These are phyloP conservation scores for Nowakowskiella sp. DNA, from an alignment of 192 early-diverging fungal species.

Conservation along the genomic window DNA sequence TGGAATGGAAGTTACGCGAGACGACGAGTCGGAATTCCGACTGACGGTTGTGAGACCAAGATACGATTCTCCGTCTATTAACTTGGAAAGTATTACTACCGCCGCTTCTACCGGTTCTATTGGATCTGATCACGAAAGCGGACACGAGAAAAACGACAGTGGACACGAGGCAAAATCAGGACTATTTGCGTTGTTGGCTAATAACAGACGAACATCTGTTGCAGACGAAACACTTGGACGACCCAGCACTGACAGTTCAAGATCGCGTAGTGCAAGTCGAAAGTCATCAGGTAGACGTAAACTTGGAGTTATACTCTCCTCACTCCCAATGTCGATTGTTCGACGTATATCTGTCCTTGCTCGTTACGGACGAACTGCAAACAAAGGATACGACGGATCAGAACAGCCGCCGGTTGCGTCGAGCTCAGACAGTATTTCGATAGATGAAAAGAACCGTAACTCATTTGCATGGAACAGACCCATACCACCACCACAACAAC, in stretches of 20 bases:
- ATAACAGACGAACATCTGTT: too few species aligned
- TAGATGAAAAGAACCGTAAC: neutral
- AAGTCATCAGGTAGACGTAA: neutral
- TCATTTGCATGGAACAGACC: constrained; percentile 1
- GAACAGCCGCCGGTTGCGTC: neutral
- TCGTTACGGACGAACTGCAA: constrained; percentile 23
- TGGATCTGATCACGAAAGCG: constrained; percentile 76
- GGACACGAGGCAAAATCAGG: constrained; percentile 48
- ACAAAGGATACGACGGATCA: constrained; percentile 28
- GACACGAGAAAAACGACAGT: constrained; percentile 68
- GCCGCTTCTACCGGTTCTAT: constrained; percentile 61
- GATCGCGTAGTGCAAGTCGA: neutral
- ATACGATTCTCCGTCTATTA: neutral
- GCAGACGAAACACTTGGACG: constrained; percentile 73
- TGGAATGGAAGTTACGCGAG: constrained; percentile 29
- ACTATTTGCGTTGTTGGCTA: constrained; percentile 82
- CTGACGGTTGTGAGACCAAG: constrained; percentile 23
- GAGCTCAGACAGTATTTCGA: constrained; percentile 11
- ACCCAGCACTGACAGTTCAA: constrained; percentile 66
- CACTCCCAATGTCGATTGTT: constrained; percentile 32
- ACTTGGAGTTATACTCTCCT: constrained; percentile 23
- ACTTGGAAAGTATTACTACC: neutral
- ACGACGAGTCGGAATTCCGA: constrained; percentile 24
- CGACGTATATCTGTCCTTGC: constrained; percentile 25
- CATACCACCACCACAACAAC: neutral